Evolutionary conservation across 345 rosid genomes (phyloP).

Genomic region (Bruguiera gymnorhiza): DNA sequence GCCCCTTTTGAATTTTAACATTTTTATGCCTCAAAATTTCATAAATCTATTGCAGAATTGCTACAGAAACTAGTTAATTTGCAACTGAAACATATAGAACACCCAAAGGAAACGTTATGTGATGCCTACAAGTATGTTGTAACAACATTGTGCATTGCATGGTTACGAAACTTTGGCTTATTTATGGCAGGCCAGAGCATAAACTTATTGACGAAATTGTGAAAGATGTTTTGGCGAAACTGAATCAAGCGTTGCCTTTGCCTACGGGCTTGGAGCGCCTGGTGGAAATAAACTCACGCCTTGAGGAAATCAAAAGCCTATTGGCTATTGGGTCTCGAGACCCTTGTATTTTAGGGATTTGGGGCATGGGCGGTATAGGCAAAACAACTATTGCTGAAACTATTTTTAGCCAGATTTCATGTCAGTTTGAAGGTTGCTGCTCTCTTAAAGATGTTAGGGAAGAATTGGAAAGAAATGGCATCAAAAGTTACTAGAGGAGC

Average conservation of each 20-base stretch:
- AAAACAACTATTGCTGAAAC: conserved; percentile 16
- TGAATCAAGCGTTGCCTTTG: background rate
- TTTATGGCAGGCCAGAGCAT: background rate
- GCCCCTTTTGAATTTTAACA: no score
- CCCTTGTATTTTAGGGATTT: conserved; percentile 8
- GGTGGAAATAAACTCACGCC: conserved; percentile 7
- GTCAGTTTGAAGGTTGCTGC: conserved; percentile 6
- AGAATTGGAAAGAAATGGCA: background rate
- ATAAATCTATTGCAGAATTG: no score
- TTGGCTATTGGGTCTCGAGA: background rate
- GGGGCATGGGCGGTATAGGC: conserved; percentile 22
- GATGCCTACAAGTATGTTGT: no score
- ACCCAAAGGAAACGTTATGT: no score
- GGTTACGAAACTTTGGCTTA: background rate
- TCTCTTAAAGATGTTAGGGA: conserved; percentile 9
- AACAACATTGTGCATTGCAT: no score
- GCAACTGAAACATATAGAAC: no score
- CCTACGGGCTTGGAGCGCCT: background rate
- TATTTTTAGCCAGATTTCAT: background rate
- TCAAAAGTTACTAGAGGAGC: background rate
- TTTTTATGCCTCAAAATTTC: no score
- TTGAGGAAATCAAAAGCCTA: background rate
- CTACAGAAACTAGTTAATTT: no score
- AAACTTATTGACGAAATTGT: background rate
- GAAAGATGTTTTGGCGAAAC: background rate